These are phyloP conservation scores for Barnettozyma salicaria DNA, from an alignment of 805 yeast species.

Conservation along the genomic window DNA sequence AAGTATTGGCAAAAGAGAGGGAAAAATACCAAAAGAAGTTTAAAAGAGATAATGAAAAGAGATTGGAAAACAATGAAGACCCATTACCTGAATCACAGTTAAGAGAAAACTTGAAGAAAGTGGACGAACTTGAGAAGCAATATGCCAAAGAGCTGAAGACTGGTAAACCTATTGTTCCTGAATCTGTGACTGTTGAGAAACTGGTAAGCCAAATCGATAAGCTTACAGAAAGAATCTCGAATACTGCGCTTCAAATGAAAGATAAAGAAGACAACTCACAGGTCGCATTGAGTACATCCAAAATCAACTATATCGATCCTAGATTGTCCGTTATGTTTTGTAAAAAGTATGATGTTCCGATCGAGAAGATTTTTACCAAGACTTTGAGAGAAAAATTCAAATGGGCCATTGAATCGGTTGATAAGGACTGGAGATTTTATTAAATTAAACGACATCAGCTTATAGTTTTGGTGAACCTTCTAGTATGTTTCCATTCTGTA, in stretches of 20 bases:
- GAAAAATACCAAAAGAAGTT: constrained; percentile 63
- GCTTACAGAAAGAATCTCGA: constrained; percentile 63
- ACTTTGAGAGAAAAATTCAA: constrained; percentile 87
- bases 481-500: too few relatives aligned
- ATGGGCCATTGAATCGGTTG: constrained; percentile 94
- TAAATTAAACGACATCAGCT: too few relatives aligned
- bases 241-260: constrained; percentile 67
- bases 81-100: constrained; percentile 49
- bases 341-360: constrained; percentile 80
- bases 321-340: constrained; percentile 84
- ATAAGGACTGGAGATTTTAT: constrained; percentile 79
- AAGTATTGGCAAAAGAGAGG: constrained; percentile 57
- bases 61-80: constrained; percentile 49
- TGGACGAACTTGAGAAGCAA: constrained; percentile 44
- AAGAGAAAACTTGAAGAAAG: constrained; percentile 50
- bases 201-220: constrained; percentile 64
- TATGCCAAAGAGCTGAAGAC: constrained; percentile 53
- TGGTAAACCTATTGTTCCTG: constrained; percentile 51
- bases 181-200: constrained; percentile 51
- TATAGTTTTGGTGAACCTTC: too few relatives aligned
- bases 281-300: constrained; percentile 89
- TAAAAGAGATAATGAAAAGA: constrained; percentile 71
- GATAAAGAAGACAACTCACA: constrained; percentile 93
- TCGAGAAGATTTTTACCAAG: constrained; percentile 86
- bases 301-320: constrained; percentile 93